Evolutionary conservation across 148 eudicot genomes (phyloP), one percentile per base, ranked within the genome.

Genomic region (Rhododendron kiyosumense): DNA sequence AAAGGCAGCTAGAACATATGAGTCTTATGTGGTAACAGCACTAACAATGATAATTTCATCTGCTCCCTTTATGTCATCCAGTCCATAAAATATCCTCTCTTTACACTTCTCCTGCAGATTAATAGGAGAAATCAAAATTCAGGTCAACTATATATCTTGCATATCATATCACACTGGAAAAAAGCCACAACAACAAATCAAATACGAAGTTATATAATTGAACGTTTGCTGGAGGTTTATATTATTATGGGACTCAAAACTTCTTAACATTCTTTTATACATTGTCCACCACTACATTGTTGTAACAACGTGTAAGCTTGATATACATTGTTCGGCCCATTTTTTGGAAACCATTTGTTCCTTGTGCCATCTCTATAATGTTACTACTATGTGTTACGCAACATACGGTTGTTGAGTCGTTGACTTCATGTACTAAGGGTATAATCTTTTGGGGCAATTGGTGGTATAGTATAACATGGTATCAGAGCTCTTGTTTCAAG

Each of bases 1-100:
- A 24, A 67, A n/a, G 34, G 34, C 81, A 79, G 82, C 59, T 48
- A 12, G 63, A 79, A 79, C 17, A 45, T 26, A 32, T 18, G 36
- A 52, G 59, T 20, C 54, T 67, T 11, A 45, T 52, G 84, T 83
- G 41, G 81, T 36, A 61, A 76, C 71, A 85, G 79, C 46, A 48
- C 48, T 85, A 85, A 92, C 94, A 86, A 92, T 90, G 71, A 92
- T 88, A 49, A 92, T 86, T 78, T 91, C 92, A 65, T 88, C 85
- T 69, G 89, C 88, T 32, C 85, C 89, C 49, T 85, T 86, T 81
- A 92, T 88, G 87, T 89, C 90, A 78, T 92, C 93, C 79, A 92
- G 73, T 67, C 94, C 94, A 79, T 92, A 92, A 12, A 92, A 86
- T 81, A 86, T 88, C 78, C 84, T 91, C 82, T 89, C 89, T 18